Evolutionary conservation across 345 rosid species (phyloP), one percentile per base, ranked within the genome.

Genomic region (Lumnitzera littorea): DNA sequence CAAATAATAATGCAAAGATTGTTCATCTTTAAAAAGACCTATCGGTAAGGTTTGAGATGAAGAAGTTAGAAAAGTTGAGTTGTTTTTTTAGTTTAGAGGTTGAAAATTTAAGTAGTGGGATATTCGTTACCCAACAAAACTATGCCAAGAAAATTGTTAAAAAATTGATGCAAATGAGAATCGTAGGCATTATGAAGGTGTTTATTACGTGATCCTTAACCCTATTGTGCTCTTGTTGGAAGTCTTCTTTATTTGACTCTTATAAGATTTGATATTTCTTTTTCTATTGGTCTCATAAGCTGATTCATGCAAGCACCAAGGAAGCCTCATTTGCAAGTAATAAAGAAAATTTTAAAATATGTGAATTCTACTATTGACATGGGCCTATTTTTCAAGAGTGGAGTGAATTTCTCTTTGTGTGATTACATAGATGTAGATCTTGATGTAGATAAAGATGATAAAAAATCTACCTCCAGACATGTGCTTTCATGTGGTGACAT

Each of bases 211-310:
- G 2, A 48, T 60, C 27, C 15, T 60, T 36, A 29, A 3, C 51
- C 53, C 12, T 48, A 47, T 48, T 43, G 63, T 20, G 63, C 63
- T 12, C 63, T 49, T 60, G 31, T 47, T 12, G 12, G 63, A 24
- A 60, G 36, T 47, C 31, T 47, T 8, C 12, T 60, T 7, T 48
- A 60, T 15, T 12, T 60, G n/a, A 48, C 63, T 11, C 48, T 60
- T 9, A 60, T 53, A 60, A 46, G 53, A 14, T 43, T 16, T 10
- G 0, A 20, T 20, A 49, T 60, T 48, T 5, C 63, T 48, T 60
- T 46, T 49, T 46, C 54, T 12, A 41, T 60, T 49, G 53, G 53
- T 2, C n/a, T 60, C 24, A 41, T 48, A 3, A 60, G 41, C 15
- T n/a, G 41, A 8, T 60, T 12, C 24, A 15, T 60, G 27, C 9